phyloP scores from a whole-genome alignment of 257 asterid species.

The Solanum commersonii region DNA sequence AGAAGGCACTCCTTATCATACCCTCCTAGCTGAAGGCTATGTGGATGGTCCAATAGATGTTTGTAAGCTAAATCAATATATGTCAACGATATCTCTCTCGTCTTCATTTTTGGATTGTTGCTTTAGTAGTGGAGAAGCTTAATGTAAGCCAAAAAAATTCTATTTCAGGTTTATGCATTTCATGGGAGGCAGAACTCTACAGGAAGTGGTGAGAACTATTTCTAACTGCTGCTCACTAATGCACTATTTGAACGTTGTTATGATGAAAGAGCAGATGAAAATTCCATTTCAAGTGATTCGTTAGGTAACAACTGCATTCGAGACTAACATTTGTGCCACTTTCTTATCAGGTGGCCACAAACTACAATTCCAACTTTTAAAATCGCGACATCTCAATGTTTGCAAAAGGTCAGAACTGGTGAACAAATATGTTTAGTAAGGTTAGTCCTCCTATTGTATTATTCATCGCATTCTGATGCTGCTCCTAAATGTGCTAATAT shows the following conservation, averaged over 20 bases:
- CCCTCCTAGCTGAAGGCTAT: conserved; percentile 78
- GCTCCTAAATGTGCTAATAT: conserved; percentile 17
- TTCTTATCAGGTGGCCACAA: conserved; percentile 86
- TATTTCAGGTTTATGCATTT: conserved; percentile 65
- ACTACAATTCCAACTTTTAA: conserved; percentile 56
- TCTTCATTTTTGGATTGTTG: neutral
- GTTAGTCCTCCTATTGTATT: conserved; percentile 18
- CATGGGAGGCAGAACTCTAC: conserved; percentile 67
- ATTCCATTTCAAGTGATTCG: neutral
- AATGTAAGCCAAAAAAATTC: neutral
- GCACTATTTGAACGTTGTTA: neutral
- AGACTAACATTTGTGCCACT: neutral
- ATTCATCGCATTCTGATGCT: neutral
- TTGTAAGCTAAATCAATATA: conserved; percentile 47
- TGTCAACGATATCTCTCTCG: neutral
- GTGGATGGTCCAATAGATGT: conserved; percentile 88
- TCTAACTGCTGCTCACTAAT: neutral
- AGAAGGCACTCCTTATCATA: conserved; percentile 76
- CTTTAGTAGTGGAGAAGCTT: neutral
- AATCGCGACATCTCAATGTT: conserved; percentile 40
- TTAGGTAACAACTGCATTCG: neutral
- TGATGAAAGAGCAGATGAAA: neutral
- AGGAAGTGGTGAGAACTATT: conserved; percentile 40
- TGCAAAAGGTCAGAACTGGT: conserved; percentile 51
- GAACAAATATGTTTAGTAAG: conserved; percentile 85